Evolutionary conservation across 352 stramenopile species (phyloP), one percentile per base, ranked within the genome.

Genomic region (Globisporangium acanthophoron): DNA sequence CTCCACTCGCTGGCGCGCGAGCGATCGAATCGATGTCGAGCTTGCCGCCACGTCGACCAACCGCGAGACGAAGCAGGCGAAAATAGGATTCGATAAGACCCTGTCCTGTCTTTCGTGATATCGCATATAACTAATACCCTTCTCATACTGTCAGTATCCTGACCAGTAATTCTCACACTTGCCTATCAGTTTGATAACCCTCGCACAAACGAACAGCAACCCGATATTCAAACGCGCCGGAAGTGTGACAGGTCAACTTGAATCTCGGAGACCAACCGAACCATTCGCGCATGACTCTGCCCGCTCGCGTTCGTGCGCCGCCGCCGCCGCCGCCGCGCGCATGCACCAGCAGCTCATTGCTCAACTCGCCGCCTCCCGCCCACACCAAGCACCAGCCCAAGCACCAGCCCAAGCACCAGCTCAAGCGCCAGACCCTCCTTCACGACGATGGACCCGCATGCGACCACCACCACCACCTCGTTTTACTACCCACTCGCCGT

Each of bases 401-500:
- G 24, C 29, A 18, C 47, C 18, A 3, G 3, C 7, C 33, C 47
- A 7, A 8, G 7, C 12, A 13, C 15, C 41, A 27, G 12, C 33
- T 0, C 24, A 35, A n/a, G 41, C n/a, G 24, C 48, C 20, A 4
- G 15, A 13, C 12, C 20, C 20, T 44, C 24, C n/a, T 20, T 7
- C 41, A n/a, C 24, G 20, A n/a, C 3, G 11, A 62, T 54, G 60
- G 40, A 59, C 44, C 8, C 44, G n/a, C 44, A 4, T 35, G 49
- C 35, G 7, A 41, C 44, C 41, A 29, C 48, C 24, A 43, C 35
- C 4, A 41, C 44, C 41, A 29, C 48, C 24, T 55, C 40, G 37
- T 55, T 44, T 21, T 51, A 49, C 33, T 59, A 60, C 43, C 58
- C 52, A 2, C 20, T 64, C 29, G 51, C 58, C n/a, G 52, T 59